Evolutionary conservation across 768 basidiomycete species (phyloP).

Genomic region (Ephemerocybe angulata): DNA sequence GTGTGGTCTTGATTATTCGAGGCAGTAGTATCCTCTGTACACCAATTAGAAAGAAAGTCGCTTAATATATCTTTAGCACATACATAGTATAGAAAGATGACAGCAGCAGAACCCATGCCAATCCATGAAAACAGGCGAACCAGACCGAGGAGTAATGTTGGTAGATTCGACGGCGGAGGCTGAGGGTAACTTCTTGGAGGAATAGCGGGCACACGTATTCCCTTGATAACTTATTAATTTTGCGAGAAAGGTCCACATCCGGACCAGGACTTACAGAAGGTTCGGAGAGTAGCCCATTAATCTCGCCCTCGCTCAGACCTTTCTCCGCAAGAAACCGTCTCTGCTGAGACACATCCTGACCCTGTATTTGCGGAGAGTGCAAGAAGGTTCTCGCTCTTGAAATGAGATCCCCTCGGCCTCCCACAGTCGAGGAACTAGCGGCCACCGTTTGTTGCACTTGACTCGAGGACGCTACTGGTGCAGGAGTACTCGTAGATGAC

Average conservation of each 20-base stretch:
- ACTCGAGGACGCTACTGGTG: not conserved
- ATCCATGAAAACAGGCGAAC: conserved; percentile 64
- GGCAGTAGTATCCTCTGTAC: conserved; percentile 66
- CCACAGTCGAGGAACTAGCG: no score
- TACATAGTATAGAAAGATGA: conserved; percentile 67
- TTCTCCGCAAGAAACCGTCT: conserved; percentile 67
- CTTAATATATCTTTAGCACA: conserved; percentile 19
- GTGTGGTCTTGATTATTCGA: conserved; percentile 51
- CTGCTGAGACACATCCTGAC: conserved; percentile 55
- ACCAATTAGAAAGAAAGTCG: conserved; percentile 6
- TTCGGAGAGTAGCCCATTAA: conserved; percentile 55
- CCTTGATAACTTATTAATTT: no score
- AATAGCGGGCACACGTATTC: conserved; percentile 50
- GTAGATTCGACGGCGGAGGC: conserved; percentile 64
- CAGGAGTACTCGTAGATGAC: not conserved
- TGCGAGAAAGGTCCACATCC: no score
- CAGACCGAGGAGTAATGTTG: conserved; percentile 60
- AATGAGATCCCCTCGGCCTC: conserved; percentile 45
- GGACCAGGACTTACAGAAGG: conserved; percentile 38
- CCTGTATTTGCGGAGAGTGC: conserved; percentile 57
- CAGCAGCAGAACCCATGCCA: conserved; percentile 54
- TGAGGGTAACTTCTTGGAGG: conserved; percentile 75
- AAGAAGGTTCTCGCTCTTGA: conserved; percentile 62
- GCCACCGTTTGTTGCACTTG: not conserved
- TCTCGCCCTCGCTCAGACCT: conserved; percentile 59